Evolutionary conservation across 306 rosid genomes (phyloP), one percentile per base, ranked within the genome.

Genomic region (Macrotyloma uniflorum): DNA sequence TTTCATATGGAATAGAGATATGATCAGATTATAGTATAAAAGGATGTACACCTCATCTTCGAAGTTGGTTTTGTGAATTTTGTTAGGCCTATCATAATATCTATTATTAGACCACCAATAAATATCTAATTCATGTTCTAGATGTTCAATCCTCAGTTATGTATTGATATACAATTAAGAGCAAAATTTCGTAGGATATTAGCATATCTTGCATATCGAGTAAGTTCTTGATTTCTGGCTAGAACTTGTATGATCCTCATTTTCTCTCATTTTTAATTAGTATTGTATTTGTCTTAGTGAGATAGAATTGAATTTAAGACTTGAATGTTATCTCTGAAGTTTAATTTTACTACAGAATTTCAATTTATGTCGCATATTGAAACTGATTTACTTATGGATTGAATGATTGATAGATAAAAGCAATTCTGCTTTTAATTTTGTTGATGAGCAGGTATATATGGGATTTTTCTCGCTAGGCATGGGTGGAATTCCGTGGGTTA

Each of bases 401-500:
- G 58, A 51, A 38, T 38, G 43, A 38, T 2, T 38, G 43, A 38
- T 18, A 18, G 58, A 51, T 51, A 51, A 51, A 51, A 7, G 58
- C 58, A 51, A 51, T 46, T 46, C 20, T 24, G 8, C 16, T 2
- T 26, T 69, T 28, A 46, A 24, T 59, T 32, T 36, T 14, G 38
- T 38, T 28, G 61, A 50, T 72, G 69, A 77, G 9, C 82, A 91
- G 93, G 67, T 79, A 11, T 91, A 82, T 23, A 83, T 80, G n/a
- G 93, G 93, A 80, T 86, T 88, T 4, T 90, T 86, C 87, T 86
- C 94, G 20, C 71, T 90, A 47, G 90, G 95, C 53, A 87, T 92
- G 89, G 91, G 89, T 76, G 93, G 87, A 79, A 90, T 90, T 80
- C 95, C 95, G 2, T 92, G 93, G 90, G 85, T 90, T 70, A 85